phyloP scores from a whole-genome alignment of 2,329 filamentous ascomycete species.

The Pestalotiopsis sp. region DNA sequence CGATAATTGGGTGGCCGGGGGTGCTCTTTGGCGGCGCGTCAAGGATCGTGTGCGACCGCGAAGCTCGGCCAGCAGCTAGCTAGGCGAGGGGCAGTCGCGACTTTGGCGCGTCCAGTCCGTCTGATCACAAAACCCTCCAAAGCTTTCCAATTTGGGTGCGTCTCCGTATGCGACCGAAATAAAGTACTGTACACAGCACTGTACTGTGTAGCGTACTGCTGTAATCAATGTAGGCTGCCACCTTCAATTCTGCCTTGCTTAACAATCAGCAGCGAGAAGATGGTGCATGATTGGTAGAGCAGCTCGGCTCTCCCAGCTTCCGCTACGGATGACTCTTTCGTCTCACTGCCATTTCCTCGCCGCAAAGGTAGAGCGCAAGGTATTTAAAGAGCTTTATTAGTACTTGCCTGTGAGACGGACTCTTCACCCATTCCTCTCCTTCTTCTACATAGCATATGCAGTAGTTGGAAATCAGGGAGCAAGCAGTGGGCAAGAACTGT shows the following conservation, averaged over 20 bases:
- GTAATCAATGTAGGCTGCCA: constrained; percentile 17
- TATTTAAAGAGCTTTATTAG: neutral
- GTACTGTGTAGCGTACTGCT: neutral
- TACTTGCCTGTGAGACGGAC: neutral
- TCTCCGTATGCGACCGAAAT: neutral
- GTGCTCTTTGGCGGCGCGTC: neutral
- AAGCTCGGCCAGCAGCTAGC: neutral
- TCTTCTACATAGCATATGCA: neutral
- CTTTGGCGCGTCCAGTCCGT: constrained; percentile 1
- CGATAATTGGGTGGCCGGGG: neutral
- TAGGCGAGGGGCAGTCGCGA: constrained; percentile 11
- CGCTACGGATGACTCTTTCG: neutral
- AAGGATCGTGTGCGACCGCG: constrained; percentile 8
- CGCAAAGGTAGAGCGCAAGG: neutral
- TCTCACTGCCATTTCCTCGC: neutral
- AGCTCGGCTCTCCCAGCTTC: neutral
- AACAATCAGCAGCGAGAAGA: constrained; percentile 21
- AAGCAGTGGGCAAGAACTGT: neutral
- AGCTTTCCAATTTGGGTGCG: neutral
- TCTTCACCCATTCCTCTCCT: neutral
- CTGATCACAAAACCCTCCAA: neutral
- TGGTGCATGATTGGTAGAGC: constrained; percentile 15
- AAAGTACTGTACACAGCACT: neutral
- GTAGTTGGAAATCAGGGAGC: neutral
- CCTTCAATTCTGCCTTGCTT: constrained; percentile 29